phyloP scores from a whole-genome alignment of 345 rosid species.

The Eucalyptus polybractea region DNA sequence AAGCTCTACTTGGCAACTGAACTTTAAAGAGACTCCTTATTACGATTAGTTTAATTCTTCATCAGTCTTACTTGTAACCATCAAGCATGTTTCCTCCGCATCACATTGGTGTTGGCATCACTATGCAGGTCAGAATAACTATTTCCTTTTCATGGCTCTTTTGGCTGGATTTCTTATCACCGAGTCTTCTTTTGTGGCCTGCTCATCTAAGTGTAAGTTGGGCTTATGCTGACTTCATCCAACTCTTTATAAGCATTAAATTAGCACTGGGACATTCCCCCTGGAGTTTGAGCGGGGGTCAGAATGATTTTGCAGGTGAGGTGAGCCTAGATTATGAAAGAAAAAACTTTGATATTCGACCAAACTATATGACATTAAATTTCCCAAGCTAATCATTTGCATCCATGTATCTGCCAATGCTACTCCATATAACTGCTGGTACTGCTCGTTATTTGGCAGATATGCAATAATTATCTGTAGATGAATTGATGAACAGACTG shows the following conservation, averaged over 20 bases:
- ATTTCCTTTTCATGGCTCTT: slow-evolving; percentile 42
- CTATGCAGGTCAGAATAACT: slow-evolving; percentile 44
- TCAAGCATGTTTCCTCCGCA: not conserved
- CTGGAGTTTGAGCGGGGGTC: not conserved
- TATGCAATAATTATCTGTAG: not conserved
- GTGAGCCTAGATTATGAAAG: not conserved
- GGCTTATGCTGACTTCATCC: not conserved
- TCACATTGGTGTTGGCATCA: not conserved
- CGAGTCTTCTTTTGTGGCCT: slow-evolving; percentile 32
- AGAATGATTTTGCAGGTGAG: not conserved
- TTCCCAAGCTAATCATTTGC: not conserved
- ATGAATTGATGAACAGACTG: not conserved
- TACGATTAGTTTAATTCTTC: not conserved
- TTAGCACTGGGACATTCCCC: not conserved
- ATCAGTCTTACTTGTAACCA: not conserved
- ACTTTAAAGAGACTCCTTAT: not conserved
- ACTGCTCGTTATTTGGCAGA: not conserved
- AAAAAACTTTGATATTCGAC: not conserved
- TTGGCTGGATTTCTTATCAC: slow-evolving; percentile 39
- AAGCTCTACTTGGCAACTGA: not conserved
- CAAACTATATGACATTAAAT: not conserved
- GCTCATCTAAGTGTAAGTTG: slow-evolving; percentile 31
- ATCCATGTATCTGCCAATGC: not conserved
- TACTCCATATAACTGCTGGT: not conserved
- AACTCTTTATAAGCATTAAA: not conserved